A percentile compares a stretch with the other conserved stretches of the same genome.
phyloP scores from a whole-genome alignment of 2,329 filamentous ascomycete species.

The Aspergillus caelatus region DNA sequence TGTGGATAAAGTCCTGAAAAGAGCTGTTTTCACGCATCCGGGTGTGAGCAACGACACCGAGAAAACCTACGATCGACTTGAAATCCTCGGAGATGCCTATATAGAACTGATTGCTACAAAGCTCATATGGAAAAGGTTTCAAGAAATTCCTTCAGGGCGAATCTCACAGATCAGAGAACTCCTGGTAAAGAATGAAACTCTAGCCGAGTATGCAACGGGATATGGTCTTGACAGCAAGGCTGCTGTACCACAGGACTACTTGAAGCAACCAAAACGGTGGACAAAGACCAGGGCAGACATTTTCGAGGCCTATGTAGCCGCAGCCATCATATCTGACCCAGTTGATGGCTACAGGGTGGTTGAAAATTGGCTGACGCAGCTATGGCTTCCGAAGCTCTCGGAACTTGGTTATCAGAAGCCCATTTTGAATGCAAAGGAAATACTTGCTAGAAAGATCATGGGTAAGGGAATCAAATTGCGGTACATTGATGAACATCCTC shows the following conservation, averaged over 20 bases:
- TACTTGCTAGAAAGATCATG: constrained; percentile 56
- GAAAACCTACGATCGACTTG: constrained; percentile 74
- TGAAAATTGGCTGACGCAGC: constrained; percentile 70
- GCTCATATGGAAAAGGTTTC: constrained; percentile 74
- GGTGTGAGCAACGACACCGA: constrained; percentile 43
- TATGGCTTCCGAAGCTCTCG: constrained; percentile 71
- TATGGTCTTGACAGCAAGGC: constrained; percentile 73
- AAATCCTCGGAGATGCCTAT: constrained; percentile 88
- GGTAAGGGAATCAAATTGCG: constrained; percentile 61
- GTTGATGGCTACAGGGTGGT: constrained; percentile 63
- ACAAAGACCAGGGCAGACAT: constrained; percentile 81
- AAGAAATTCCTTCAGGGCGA: constrained; percentile 65
- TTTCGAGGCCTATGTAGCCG: constrained; percentile 89
- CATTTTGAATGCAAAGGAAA: constrained; percentile 55
- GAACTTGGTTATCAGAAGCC: constrained; percentile 28
- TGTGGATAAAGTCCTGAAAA: constrained; percentile 60
- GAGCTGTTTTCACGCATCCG: constrained; percentile 68
- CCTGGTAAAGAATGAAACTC: constrained; percentile 77
- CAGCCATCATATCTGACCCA: constrained; percentile 70
- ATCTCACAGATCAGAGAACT: constrained; percentile 76
- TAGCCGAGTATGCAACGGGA: constrained; percentile 67
- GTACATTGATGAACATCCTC: constrained; percentile 56
- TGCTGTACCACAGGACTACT: constrained; percentile 55
- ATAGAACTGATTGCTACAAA: constrained; percentile 75
- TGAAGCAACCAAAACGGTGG: constrained; percentile 55